A percentile compares a stretch with the other conserved stretches of the same genome.
phyloP scores from a whole-genome alignment of 108 stramenopile species.

The Epithemia pelagica region DNA sequence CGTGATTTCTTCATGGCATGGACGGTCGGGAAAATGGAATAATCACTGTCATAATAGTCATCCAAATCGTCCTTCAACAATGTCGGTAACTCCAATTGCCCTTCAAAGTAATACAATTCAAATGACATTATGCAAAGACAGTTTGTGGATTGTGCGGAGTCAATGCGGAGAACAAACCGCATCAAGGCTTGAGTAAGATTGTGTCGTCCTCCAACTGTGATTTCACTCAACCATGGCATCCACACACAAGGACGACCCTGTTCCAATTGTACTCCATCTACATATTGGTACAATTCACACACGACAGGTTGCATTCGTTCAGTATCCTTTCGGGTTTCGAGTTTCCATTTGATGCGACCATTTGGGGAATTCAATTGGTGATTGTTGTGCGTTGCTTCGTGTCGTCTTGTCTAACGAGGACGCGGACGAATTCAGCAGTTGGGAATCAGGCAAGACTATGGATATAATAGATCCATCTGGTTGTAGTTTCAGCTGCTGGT shows the following conservation, averaged over 20 bases:
- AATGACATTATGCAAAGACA: background rate
- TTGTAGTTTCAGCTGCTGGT: background rate
- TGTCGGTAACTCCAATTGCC: conserved; percentile 46
- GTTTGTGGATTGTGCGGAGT: background rate
- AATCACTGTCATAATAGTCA: conserved; percentile 24
- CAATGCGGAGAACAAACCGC: conserved; percentile 3
- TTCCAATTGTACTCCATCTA: conserved; percentile 27
- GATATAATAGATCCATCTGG: background rate
- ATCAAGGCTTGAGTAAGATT: conserved; percentile 40
- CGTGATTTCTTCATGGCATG: conserved; percentile 8
- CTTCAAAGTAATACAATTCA: conserved; percentile 69
- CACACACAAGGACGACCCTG: conserved; percentile 49
- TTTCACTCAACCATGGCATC: conserved; percentile 63
- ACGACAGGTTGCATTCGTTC: conserved; percentile 29
- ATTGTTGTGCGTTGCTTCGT: too few species aligned
- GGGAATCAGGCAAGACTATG: background rate
- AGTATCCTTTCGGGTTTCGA: conserved; percentile 40
- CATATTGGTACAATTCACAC: conserved; percentile 45
- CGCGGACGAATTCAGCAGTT: conserved; percentile 1
- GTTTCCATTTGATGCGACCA: conserved; percentile 6
- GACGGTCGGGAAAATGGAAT: conserved; percentile 36
- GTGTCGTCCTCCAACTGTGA: conserved; percentile 29
- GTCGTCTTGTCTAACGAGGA: background rate
- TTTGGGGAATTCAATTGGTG: background rate
- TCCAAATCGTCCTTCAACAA: conserved; percentile 44